Evolutionary conservation across 2,329 filamentous ascomycete genomes (phyloP), one percentile per base, ranked within the genome.

Genomic region (Chalaropsis ovoidea): DNA sequence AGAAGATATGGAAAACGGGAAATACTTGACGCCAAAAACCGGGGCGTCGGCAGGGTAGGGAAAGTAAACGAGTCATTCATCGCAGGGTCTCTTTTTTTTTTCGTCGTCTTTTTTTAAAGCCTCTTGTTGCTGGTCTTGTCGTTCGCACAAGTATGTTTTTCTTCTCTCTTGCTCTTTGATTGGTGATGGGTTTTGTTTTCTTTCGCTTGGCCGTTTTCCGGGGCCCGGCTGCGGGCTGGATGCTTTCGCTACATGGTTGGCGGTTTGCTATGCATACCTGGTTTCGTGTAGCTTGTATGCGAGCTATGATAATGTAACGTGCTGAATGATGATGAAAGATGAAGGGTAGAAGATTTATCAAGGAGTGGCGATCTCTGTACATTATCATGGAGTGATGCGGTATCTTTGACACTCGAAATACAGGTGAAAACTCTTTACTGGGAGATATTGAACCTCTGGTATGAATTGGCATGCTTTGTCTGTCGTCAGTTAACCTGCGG

Each of bases 1-100:
- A 72, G 72, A 69, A 73, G 27, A 49, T 35, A 72, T 70, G 43
- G 19, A 63, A 63, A 72, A 70, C 45, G 42, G 67, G 45, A 54
- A 41, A 58, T 47, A 47, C 43, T n/a, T 17, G 43, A 47, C 43
- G 43, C 17, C 43, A 47, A 58, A n/a, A 58, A 39, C n/a, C 31
- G 31, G 54, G 54, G 54, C 54, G 54, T n/a, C n/a, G 54, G 7
- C 54, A 58, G 31, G 24, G 31, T 58, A 58, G 54, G 47, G 62
- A 63, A 24, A 52, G n/a, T 52, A 52, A 58, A 39, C 54, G 54
- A 35, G 54, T 58, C 54, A 58, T 58, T 58, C 54, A 35, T 58
- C 31, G 27, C 54, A 58, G 24, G 11, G 31, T 58, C 54, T 58
- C 54, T 58, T 58, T 39, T 58, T n/a, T 56, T 58, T 35, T 56